Percentiles rank a stretch among this genome's conserved stretches.
Evolutionary conservation across 225 moss, liverwort and hornwort species (phyloP).

Genomic region (Rhytidiadelphus loreus): DNA sequence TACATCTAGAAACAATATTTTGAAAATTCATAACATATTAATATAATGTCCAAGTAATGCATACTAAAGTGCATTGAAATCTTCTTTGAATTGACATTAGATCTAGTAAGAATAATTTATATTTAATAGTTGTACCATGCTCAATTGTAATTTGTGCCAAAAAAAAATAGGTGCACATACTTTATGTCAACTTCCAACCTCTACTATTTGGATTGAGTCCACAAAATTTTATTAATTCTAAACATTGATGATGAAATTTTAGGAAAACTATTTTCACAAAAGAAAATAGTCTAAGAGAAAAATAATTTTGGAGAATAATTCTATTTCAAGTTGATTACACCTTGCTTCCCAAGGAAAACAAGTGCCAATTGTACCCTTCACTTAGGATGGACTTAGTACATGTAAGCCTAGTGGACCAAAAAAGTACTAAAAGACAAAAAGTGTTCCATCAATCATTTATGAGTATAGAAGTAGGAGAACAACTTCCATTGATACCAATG

Average conservation of each 20-base stretch:
- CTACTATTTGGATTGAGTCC: not conserved
- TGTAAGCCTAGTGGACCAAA: rapidly evolving
- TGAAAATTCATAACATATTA: not conserved
- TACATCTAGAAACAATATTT: not conserved
- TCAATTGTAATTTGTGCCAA: not conserved
- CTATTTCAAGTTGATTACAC: rapidly evolving
- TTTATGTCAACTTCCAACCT: not conserved
- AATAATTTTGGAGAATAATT: not conserved
- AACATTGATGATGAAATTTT: not conserved
- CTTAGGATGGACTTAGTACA: too few species aligned
- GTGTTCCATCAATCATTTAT: too few species aligned
- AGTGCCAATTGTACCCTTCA: not conserved
- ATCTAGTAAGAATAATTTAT: not conserved
- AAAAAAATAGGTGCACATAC: not conserved
- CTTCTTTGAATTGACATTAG: too few species aligned
- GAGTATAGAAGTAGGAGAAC: too few species aligned
- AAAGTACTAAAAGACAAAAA: too few species aligned
- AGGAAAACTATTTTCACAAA: rapidly evolving
- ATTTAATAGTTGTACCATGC: not conserved
- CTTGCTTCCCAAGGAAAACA: not conserved
- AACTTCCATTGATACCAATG: rapidly evolving
- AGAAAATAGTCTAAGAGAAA: too few species aligned
- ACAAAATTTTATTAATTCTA: not conserved
- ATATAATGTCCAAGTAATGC: not conserved
- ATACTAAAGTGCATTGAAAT: not conserved